A percentile compares a stretch with the other conserved stretches of the same genome.
Evolutionary conservation across 2,329 filamentous ascomycete species (phyloP).

Genomic region (Colletotrichum zoysiae): DNA sequence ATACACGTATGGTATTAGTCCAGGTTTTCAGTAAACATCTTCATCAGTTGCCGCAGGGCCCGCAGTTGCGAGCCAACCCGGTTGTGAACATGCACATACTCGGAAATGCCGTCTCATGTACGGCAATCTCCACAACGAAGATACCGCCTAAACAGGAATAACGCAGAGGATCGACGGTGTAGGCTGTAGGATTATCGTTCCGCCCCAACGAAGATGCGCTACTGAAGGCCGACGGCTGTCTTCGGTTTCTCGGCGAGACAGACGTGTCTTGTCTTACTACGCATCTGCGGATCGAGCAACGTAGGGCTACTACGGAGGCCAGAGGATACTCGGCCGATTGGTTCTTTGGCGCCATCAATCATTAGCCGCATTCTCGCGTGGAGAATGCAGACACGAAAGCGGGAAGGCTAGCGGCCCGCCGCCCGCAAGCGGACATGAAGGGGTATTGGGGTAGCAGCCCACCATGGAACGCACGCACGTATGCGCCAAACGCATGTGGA

Average conservation of each 20-base stretch:
- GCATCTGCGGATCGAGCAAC: neutral
- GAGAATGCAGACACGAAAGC: neutral
- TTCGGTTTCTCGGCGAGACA: neutral
- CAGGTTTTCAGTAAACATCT: no score
- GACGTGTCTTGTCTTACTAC: neutral
- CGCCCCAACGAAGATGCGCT: neutral
- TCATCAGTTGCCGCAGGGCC: neutral
- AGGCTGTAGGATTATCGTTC: neutral
- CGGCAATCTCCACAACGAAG: conserved; percentile 12
- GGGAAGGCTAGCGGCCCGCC: conserved; percentile 30
- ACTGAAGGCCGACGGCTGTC: neutral
- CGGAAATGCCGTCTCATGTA: neutral
- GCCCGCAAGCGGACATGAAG: conserved; percentile 21
- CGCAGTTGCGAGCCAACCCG: no score
- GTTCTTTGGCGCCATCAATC: neutral
- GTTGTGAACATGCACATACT: neutral
- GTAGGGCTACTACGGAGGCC: neutral
- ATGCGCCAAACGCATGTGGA: neutral
- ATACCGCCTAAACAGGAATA: neutral
- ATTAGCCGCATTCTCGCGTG: neutral
- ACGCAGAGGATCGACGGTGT: neutral
- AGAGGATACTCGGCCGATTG: conserved; percentile 3
- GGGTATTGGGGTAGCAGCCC: neutral
- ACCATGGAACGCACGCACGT: neutral
- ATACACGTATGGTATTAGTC: no score